These are phyloP conservation scores for Talaromyces adpressus DNA, from an alignment of 495 filamentous ascomycete genomes.

Conservation along the genomic window DNA sequence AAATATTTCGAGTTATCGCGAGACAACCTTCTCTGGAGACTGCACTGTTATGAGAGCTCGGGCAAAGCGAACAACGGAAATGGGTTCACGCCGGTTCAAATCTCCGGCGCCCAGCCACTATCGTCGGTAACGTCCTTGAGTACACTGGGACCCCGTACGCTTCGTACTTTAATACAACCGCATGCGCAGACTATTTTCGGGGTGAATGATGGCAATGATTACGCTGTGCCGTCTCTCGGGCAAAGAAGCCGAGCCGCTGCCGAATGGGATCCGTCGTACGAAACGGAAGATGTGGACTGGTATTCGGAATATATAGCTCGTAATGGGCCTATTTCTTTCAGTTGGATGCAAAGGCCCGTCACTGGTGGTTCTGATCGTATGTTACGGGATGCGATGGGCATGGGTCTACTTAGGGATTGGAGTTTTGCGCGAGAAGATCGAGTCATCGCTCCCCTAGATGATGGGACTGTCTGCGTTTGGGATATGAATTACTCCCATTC, in stretches of 20 bases:
- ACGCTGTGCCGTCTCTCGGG: constrained; percentile 18
- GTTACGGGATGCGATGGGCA: constrained; percentile 49
- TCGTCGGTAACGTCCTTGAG: constrained; percentile 24
- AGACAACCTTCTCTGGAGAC: constrained; percentile 70
- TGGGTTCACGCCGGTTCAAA: constrained; percentile 26
- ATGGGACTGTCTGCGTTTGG: constrained; percentile 83
- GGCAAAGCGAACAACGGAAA: constrained; percentile 28
- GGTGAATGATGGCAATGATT: constrained; percentile 9
- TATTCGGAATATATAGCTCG: constrained; percentile 85
- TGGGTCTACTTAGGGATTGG: constrained; percentile 54
- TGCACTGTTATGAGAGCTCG: constrained; percentile 67
- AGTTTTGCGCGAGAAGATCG: constrained; percentile 41
- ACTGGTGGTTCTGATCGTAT: constrained; percentile 30
- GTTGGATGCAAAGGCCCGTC: constrained; percentile 63
- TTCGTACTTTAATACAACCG: constrained; percentile 32
- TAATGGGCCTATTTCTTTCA: constrained; percentile 63
- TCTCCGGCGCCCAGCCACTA: constrained; percentile 27
- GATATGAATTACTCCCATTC: constrained; percentile 58
- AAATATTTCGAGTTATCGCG: constrained; percentile 61
- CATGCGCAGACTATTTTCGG: constrained; percentile 12
- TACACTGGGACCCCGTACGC: constrained; percentile 25
- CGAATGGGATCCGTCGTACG: constrained; percentile 77
- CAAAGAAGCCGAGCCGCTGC: constrained; percentile 50
- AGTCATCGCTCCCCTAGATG: constrained; percentile 72
- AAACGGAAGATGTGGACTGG: constrained; percentile 58